Base-by-base conservation (phyloP, 305 asterid species). In the Solanum hybrid region DNA sequence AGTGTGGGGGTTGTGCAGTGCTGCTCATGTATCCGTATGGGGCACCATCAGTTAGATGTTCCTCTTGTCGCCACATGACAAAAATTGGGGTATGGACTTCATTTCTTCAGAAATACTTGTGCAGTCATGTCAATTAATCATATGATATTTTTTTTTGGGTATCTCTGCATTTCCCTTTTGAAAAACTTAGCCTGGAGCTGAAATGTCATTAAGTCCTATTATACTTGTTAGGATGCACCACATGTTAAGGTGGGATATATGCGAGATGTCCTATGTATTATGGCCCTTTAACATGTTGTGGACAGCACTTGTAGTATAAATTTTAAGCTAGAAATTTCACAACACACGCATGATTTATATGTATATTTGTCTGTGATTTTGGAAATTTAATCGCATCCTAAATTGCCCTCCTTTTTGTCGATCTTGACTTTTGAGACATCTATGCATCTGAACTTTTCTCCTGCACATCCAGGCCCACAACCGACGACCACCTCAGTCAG, bases 11-110 rank as follows among this genome's bases (percentile, higher is more conserved):
- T 46, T 98, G 99, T 89, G 46, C 91, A 10, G 93, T 93, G 89
- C 90, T 98, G 95, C 98, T 98, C 87, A 96, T 98, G 99, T 96
- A 94, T 91, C 96, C 94, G 4, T 92, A 93, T 42, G 99, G 98
- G 87, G 97, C 98, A 60, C 96, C 95, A 29, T 94, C 96, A 6
- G 99, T 98, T 87, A 93, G 91, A 88, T 98, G 99, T 89, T 90
- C 97, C 87, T 92, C 98, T 87, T 98, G 99, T 91, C 95, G 90
- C 86, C 89, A 88, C 60, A 93, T 96, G 85, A 96, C 99, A 0
- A 95, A 95, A 91, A 95, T 98, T 82, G 96, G 97, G 85, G 99
- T 98, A 95, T 11, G 94, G 89, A 16, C 86, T 84, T 72, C 89
- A 89, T 79, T 84, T 36, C 89, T 92, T 89, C 69, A 34, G 79